phyloP scores from a whole-genome alignment of 2,329 filamentous ascomycete genomes.

The Drechslerella coelobrocha region DNA sequence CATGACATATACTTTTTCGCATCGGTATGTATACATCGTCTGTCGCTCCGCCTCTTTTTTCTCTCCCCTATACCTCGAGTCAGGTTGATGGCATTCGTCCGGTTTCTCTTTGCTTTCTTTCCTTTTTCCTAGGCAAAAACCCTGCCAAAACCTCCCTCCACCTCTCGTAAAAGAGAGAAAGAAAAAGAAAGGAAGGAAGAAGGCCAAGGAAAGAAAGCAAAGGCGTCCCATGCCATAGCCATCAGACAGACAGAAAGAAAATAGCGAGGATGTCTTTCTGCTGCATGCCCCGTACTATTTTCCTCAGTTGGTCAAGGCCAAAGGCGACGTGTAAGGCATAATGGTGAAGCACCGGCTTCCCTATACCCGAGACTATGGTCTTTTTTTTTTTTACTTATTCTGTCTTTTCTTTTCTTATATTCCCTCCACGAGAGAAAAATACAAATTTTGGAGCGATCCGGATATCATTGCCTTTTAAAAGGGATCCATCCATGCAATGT shows the following conservation, averaged over 20 bases:
- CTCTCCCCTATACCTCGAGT: neutral
- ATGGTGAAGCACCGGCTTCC: neutral
- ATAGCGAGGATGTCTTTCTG: neutral
- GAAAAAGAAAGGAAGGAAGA: neutral
- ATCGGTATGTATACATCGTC: no score
- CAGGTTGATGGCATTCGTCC: neutral
- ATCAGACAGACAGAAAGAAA: neutral
- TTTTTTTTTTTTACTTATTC: neutral
- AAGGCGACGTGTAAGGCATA: constrained; percentile 1
- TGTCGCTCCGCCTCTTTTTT: no score
- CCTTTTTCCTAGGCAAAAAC: neutral
- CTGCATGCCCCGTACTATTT: constrained; percentile 2
- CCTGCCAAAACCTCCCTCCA: constrained; percentile 1
- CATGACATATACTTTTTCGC: no score
- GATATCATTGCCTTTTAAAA: constrained; percentile 31
- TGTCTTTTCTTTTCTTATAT: neutral
- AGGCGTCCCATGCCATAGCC: constrained; percentile 2
- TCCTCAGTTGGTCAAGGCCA: neutral
- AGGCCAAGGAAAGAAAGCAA: neutral
- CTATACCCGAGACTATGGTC: neutral
- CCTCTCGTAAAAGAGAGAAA: neutral
- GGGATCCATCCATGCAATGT: constrained; percentile 15
- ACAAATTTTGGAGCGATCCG: constrained; percentile 1
- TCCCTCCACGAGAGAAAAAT: neutral
- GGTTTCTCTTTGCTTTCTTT: constrained; percentile 2